Conservation (phyloP, 2,329 filamentous ascomycete genomes). For the Clarireedia paspali region DNA sequence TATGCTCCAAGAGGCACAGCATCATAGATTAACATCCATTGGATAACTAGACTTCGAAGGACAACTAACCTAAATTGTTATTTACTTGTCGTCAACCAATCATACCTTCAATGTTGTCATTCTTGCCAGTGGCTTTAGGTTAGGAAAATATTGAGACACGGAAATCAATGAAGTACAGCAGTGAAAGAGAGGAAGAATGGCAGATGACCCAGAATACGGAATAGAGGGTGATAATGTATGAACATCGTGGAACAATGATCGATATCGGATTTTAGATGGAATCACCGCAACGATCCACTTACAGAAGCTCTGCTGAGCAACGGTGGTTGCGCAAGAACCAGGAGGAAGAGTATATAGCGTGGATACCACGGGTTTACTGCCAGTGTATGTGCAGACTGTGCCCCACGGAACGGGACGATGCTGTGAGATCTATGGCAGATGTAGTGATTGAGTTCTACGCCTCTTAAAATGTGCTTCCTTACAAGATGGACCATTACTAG, state of each 20-base stretch:
- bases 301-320: neutral
- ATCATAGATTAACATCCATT: neutral
- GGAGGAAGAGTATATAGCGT: neutral
- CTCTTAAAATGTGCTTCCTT: neutral
- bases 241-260: neutral
- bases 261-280: neutral
- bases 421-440: slow-evolving; percentile 1
- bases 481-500: neutral
- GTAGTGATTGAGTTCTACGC: neutral
- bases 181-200: too few relatives aligned
- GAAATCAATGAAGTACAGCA: too few relatives aligned
- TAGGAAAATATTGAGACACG: too few relatives aligned
- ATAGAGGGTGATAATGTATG: too few relatives aligned
- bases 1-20: neutral
- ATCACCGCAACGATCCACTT: slow-evolving; percentile 1
- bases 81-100: neutral
- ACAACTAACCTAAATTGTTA: neutral
- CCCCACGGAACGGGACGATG: slow-evolving; percentile 8
- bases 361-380: neutral
- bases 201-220: too few relatives aligned
- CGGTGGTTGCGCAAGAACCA: neutral
- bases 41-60: neutral
- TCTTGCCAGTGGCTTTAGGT: too few relatives aligned
- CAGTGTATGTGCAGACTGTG: slow-evolving; percentile 2
- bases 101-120: neutral